Evolutionary conservation across 805 yeast genomes (phyloP), one percentile per base, ranked within the genome.

Genomic region (Ogataea neopini): DNA sequence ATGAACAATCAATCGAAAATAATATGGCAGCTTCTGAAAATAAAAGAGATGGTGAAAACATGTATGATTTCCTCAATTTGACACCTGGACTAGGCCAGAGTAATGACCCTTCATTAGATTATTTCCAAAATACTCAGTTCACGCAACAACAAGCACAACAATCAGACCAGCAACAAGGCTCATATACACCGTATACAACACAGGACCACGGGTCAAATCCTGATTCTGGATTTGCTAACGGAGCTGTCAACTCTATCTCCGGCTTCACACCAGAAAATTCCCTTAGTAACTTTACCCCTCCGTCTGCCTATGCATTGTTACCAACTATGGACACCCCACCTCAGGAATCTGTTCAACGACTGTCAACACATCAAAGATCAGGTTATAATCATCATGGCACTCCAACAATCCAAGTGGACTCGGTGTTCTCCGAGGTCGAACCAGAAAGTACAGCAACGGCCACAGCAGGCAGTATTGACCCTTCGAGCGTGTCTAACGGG

Each of bases 361-460:
- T 34, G n/a, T 13, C 26, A 32, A 29, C 6, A 13, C 41, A 43
- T 6, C 47, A 25, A 18, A 13, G 15, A 3, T 10, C 9, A 22
- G 37, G 26, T 14, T 33, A 34, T 30, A 8, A 22, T 25, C 20
- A n/a, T 43, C 14, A 35, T 18, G 34, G 34, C 23, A 39, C 46
- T 2, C 55, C 55, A n/a, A 22, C 49, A 3, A 56, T 56, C 20
- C 57, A 51, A 22, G 50, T 56, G 30, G 56, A 53, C 18, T 45
- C 43, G 14, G 52, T 51, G 2, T 51, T 56, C 37, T 34, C 51
- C 2, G 55, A 52, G 22, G 38, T 37, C 11, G 23, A 25, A 33
- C 34, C 35, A 9, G 41, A 18, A 3, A 28, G 23, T 19, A 22
- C 25, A 22, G 25, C 19, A 14, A n/a, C 25, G 8, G 25, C 19